Evolutionary conservation across 1,139 yeast genomes (phyloP).

Genomic region (Debaryomyces robertsiae): DNA sequence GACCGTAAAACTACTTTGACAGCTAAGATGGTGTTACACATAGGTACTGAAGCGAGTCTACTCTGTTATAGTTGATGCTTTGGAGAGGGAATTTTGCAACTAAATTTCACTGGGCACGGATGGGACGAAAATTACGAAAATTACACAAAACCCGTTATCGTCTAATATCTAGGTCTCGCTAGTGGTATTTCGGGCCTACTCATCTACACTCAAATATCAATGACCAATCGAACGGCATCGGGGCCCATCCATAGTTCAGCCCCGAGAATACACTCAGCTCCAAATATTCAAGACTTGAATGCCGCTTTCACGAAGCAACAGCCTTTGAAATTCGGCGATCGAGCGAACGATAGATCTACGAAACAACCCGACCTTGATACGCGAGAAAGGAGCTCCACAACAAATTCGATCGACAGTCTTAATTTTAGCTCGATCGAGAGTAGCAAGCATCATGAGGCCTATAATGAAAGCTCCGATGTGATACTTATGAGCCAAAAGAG

Average conservation of each 20-base stretch:
- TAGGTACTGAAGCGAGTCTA: no score
- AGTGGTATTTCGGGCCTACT: no score
- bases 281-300: constrained; percentile 5
- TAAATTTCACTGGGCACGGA: not conserved
- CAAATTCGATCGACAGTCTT: constrained; percentile 25
- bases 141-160: not conserved
- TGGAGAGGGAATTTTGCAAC: no score
- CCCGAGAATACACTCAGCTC: not conserved
- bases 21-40: no score
- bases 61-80: no score
- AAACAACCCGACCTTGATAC: constrained; percentile 1
- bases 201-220: not conserved
- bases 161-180: not conserved
- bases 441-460: constrained; percentile 12
- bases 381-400: constrained; percentile 22
- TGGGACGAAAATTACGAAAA: no score
- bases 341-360: not conserved
- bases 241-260: not conserved
- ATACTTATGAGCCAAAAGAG: constrained; percentile 23
- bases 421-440: constrained; percentile 22
- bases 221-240: constrained; percentile 3
- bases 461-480: not conserved
- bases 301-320: not conserved
- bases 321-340: constrained; percentile 1
- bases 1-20: no score